phyloP scores from a whole-genome alignment of 768 basidiomycete species.

The Coprinellus aureogranulatus region DNA sequence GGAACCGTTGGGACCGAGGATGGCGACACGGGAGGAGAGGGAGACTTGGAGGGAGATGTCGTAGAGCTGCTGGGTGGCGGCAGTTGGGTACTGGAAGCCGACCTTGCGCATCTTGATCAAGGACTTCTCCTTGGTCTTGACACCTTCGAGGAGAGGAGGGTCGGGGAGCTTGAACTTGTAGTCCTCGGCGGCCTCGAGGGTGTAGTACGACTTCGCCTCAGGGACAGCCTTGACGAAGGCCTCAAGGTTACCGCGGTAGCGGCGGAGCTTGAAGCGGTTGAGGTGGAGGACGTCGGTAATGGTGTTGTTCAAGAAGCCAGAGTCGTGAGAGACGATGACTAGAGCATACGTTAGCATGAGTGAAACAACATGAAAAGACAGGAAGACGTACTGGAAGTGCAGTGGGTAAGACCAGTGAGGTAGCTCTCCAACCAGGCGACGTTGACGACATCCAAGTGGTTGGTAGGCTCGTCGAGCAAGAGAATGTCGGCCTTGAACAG shows the following conservation, averaged over 20 bases:
- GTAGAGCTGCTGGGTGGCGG: constrained; percentile 84
- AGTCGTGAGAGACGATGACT: constrained; percentile 99
- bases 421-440: constrained; percentile 97
- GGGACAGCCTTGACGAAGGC: constrained; percentile 91
- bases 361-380: neutral
- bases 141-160: constrained; percentile 96
- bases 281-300: constrained; percentile 97
- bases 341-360: constrained; percentile 12
- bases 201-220: constrained; percentile 97
- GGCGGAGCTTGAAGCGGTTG: constrained; percentile 96
- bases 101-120: constrained; percentile 97
- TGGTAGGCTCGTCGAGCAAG: constrained; percentile 94
- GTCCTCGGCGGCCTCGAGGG: constrained; percentile 91
- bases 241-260: constrained; percentile 95
- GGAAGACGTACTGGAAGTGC: constrained; percentile 77
- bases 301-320: constrained; percentile 95
- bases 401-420: constrained; percentile 79
- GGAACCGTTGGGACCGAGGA: constrained; percentile 98
- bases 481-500: constrained; percentile 98
- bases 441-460: constrained; percentile 96
- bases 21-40: constrained; percentile 94
- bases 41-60: constrained; percentile 97
- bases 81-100: constrained; percentile 92
- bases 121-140: constrained; percentile 99
- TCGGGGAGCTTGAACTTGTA: constrained; percentile 98